Conservation (phyloP, 2,329 filamentous ascomycete genomes). For the Exophiala bonariae region DNA sequence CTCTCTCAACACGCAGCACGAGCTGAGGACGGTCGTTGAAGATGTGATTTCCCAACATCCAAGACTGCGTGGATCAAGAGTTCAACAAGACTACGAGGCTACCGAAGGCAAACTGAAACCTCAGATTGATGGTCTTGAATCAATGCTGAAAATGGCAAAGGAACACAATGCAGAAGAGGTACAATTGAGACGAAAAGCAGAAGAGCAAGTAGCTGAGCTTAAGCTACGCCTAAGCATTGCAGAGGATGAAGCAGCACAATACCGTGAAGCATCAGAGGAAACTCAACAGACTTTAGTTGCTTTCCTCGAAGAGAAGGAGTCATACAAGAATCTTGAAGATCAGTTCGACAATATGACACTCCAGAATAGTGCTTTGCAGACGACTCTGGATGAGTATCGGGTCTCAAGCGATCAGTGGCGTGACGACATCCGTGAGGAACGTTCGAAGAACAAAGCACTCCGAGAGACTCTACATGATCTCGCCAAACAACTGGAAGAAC, state of each 20-base stretch:
- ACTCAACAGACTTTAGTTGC: conserved; percentile 65
- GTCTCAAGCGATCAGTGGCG: conserved; percentile 22
- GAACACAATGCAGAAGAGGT: conserved; percentile 65
- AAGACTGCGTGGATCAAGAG: conserved; percentile 49
- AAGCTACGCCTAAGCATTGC: conserved; percentile 68
- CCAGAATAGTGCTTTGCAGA: conserved; percentile 62
- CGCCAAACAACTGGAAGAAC: conserved; percentile 79
- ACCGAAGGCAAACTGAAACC: conserved; percentile 51
- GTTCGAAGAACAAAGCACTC: conserved; percentile 66
- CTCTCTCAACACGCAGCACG: conserved; percentile 38
- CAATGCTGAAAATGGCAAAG: conserved; percentile 65
- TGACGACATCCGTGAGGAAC: conserved; percentile 40
- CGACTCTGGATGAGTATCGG: conserved; percentile 65
- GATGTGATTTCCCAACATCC: conserved; percentile 62
- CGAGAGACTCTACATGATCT: conserved; percentile 48
- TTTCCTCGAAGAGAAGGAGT: conserved; percentile 67
- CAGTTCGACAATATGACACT: conserved; percentile 55
- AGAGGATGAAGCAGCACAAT: conserved; percentile 54
- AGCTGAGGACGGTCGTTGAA: conserved; percentile 64
- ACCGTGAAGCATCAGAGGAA: conserved; percentile 58
- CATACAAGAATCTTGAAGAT: conserved; percentile 58
- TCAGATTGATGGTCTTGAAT: conserved; percentile 68
- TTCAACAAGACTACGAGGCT: conserved; percentile 53
- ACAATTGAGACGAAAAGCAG: conserved; percentile 62
- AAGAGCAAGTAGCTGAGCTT: conserved; percentile 72